Evolutionary conservation across 257 asterid species (phyloP), one percentile per base, ranked within the genome.

Genomic region (Gynochthodes officinalis): DNA sequence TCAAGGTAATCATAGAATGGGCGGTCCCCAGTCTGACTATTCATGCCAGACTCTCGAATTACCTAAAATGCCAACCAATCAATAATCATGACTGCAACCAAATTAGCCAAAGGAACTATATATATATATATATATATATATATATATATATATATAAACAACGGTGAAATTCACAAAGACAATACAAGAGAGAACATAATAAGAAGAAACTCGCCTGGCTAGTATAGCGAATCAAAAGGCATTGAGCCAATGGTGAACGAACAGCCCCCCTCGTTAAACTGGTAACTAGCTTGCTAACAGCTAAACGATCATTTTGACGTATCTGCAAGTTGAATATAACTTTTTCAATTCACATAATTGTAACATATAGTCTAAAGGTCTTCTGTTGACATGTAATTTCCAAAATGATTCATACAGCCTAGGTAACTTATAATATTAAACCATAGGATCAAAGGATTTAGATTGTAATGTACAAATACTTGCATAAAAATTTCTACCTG

Each of bases 1-100:
- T 90, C 98, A 67, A 93, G 92, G 80, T 89, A 93, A 82, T 93
- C 98, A 83, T 90, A 93, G 77, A 93, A 90, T 75, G 97, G 95
- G 25, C 98, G 95, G 33, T 93, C 98, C 77, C 91, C 97, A 46
- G 92, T 79, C 76, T 84, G 94, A 73, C 78, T 76, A 76, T 84
- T 88, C 78, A 83, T 82, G 73, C 89, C 86, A 4, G 97, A 86
- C 81, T 93, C 98, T 80, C 93, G 84, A 74, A 93, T 90, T 72
- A 93, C 98, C 98, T 93, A 64, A 67, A 59, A 68, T 73, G 35
- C 64, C 79, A 78, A 65, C 44, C 60, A 74, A 62, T 72, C 18
- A 44, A 44, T 44, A 57, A 21, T 10, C 43, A 10, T 6, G 60
- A 54, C 12, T 25, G 40, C n/a, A 52, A 50, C 69, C 37, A 37